Evolutionary conservation across 345 rosid genomes (phyloP).

Genomic region (Moricandia moricandioides): DNA sequence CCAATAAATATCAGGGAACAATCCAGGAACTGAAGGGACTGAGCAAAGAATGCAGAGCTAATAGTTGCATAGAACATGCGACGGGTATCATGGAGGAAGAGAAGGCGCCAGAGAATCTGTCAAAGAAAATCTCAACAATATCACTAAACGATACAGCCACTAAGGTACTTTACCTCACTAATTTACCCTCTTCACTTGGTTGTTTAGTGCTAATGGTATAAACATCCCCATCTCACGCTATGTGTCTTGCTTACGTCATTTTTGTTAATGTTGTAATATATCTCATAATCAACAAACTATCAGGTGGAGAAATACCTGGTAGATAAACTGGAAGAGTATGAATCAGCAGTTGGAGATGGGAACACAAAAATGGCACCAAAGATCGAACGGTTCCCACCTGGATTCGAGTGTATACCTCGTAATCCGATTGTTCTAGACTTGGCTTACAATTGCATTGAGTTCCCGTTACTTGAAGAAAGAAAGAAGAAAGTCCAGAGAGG

Average conservation of each 20-base stretch:
- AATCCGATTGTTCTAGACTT: conserved; percentile 89
- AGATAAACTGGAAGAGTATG: conserved; percentile 78
- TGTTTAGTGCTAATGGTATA: background rate
- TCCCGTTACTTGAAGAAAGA: conserved; percentile 81
- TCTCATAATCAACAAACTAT: background rate
- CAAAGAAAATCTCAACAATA: conserved; percentile 65
- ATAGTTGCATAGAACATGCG: conserved; percentile 94
- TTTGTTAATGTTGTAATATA: background rate
- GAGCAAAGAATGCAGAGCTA: conserved; percentile 71
- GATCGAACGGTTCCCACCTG: conserved; percentile 88
- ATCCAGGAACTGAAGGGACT: conserved; percentile 61
- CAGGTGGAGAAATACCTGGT: conserved; percentile 72
- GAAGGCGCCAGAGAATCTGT: conserved; percentile 78
- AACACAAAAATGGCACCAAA: conserved; percentile 54
- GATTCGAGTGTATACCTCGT: conserved; percentile 62
- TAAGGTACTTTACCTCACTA: conserved; percentile 51
- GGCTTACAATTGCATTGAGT: conserved; percentile 59
- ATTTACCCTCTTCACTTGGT: background rate
- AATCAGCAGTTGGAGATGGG: conserved; percentile 71
- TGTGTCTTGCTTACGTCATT: background rate
- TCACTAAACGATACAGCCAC: conserved; percentile 59
- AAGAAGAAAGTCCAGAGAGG: conserved; percentile 82
- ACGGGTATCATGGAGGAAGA: conserved; percentile 69
- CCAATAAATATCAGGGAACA: conserved; percentile 41
- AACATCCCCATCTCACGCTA: background rate